Conservation (phyloP, 345 rosid genomes). For the Eucalyptus marginata region DNA sequence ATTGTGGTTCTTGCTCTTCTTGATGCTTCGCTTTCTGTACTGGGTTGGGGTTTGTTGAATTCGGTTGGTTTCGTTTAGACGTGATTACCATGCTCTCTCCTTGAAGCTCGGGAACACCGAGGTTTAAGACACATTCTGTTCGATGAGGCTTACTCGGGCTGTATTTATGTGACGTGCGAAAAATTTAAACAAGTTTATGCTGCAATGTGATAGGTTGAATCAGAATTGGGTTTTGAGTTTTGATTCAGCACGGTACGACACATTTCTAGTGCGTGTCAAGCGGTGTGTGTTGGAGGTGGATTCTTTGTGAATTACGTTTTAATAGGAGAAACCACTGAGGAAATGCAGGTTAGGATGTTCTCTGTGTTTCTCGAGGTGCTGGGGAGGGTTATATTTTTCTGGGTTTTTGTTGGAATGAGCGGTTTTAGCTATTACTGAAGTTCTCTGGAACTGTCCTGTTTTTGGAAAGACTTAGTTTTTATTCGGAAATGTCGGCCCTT, state of each 20-base stretch:
- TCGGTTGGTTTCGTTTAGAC: too few species aligned
- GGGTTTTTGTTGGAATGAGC: not conserved
- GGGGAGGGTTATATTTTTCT: not conserved
- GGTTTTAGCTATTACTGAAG: not conserved
- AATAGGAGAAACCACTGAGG: not conserved
- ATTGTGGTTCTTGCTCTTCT: too few species aligned
- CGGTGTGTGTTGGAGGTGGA: not conserved
- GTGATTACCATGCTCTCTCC: too few species aligned
- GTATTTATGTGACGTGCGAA: too few species aligned
- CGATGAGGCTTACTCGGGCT: too few species aligned
- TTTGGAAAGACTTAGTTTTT: not conserved
- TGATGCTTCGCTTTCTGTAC: too few species aligned
- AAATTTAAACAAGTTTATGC: too few species aligned
- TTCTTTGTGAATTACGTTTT: not conserved
- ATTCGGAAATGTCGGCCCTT: not conserved
- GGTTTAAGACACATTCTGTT: too few species aligned
- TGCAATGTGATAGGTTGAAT: too few species aligned
- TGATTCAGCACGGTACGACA: accelerated
- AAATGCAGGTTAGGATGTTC: not conserved
- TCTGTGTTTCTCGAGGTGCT: not conserved
- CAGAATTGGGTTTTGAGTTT: too few species aligned
- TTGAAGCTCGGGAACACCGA: too few species aligned
- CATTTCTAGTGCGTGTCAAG: accelerated
- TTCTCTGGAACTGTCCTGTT: not conserved
- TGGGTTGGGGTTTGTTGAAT: too few species aligned